These are phyloP conservation scores for Colletotrichum spinosum DNA, from an alignment of 2,329 filamentous ascomycete genomes.

Conservation along the genomic window DNA sequence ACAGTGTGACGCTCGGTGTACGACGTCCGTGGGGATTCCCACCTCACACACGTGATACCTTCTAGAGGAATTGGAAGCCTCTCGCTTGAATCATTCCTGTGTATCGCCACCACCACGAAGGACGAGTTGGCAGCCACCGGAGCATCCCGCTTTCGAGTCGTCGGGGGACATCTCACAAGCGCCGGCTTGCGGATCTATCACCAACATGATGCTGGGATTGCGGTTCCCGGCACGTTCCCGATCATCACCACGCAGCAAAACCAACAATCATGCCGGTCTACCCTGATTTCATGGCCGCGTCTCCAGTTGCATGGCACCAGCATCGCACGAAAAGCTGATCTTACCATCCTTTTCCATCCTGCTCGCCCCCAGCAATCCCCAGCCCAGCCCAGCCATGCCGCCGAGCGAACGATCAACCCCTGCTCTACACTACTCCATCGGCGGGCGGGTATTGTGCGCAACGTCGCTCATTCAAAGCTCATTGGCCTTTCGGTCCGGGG, in stretches of 20 bases:
- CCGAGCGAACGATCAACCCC: slow-evolving; percentile 5
- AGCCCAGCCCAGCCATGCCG: neutral
- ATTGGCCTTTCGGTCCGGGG: slow-evolving; percentile 26
- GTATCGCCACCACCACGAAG: slow-evolving; percentile 2
- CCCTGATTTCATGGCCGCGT: slow-evolving; percentile 3
- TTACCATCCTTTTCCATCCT: slow-evolving; percentile 4
- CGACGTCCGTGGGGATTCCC: neutral
- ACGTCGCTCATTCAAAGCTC: slow-evolving; percentile 17
- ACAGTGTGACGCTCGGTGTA: slow-evolving; percentile 4
- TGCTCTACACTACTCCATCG: slow-evolving; percentile 14
- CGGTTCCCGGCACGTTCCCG: neutral
- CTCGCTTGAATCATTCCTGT: slow-evolving; percentile 2
- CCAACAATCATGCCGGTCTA: neutral
- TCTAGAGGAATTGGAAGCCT: neutral
- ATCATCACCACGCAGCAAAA: slow-evolving; percentile 2
- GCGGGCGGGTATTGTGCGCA: slow-evolving; percentile 36
- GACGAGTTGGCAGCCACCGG: slow-evolving; percentile 1
- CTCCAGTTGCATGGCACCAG: slow-evolving; percentile 31
- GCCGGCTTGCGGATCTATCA: slow-evolving; percentile 8
- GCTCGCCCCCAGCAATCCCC: slow-evolving; percentile 12
- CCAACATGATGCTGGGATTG: slow-evolving; percentile 12
- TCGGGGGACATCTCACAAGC: slow-evolving; percentile 17
- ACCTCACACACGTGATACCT: no score
- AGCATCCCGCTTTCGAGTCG: neutral
- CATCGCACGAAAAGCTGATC: slow-evolving; percentile 31